Conservation (phyloP, 768 basidiomycete genomes). For the Obba rivulosa region DNA sequence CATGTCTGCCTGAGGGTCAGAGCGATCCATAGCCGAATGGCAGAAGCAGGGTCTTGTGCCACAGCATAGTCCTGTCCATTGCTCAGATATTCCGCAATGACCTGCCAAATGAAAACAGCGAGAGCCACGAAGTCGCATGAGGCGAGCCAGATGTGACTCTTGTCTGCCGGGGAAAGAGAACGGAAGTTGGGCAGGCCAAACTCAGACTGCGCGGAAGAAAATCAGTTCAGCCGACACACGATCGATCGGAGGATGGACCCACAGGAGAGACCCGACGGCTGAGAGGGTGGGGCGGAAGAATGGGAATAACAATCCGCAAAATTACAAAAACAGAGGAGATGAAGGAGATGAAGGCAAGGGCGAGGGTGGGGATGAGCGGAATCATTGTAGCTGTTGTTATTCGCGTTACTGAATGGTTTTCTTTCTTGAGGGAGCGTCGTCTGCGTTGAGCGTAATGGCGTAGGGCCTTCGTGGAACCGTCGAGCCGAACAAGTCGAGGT, state of each 20-base stretch:
- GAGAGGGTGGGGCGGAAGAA: conserved; percentile 67
- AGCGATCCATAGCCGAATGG: conserved; percentile 64
- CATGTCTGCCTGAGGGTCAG: conserved; percentile 65
- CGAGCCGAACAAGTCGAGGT: conserved; percentile 29
- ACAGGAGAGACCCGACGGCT: conserved; percentile 74
- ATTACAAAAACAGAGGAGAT: conserved; percentile 69
- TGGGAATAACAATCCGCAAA: conserved; percentile 69
- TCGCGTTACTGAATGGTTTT: conserved; percentile 13
- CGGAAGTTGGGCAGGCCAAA: conserved; percentile 69
- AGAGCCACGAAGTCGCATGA: conserved; percentile 60
- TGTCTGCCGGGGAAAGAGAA: conserved; percentile 61
- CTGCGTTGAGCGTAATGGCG: conserved; percentile 26
- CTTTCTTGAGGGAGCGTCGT: conserved; percentile 24
- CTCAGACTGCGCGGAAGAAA: conserved; percentile 48
- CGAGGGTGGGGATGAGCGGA: conserved; percentile 60
- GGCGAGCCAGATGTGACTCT: conserved; percentile 71
- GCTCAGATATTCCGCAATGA: conserved; percentile 44
- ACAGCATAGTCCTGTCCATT: conserved; percentile 38
- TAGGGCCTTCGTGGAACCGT: conserved; percentile 34
- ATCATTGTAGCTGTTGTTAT: conserved; percentile 41
- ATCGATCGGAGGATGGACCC: conserved; percentile 21
- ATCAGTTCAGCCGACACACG: conserved; percentile 18
- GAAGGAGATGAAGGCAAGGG: conserved; percentile 68
- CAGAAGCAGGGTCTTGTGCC: conserved; percentile 45
- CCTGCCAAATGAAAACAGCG: conserved; percentile 62